Conservation (phyloP, 371 early-diverging fungal species). For the Actinomortierella ambigua region DNA sequence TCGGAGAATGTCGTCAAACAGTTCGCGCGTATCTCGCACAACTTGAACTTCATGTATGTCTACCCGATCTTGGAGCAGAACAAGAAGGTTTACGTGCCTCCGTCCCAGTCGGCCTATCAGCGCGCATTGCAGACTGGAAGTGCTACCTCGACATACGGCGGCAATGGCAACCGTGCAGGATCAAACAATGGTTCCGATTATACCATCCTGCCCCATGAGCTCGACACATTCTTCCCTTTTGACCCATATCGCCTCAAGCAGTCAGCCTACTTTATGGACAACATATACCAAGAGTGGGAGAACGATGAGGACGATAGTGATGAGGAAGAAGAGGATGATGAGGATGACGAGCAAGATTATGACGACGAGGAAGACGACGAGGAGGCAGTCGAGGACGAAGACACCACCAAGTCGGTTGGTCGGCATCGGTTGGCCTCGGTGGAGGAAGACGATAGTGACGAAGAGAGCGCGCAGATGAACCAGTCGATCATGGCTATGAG, state of each 20-base stretch:
- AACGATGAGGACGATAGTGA: constrained; percentile 39
- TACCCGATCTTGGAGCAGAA: constrained; percentile 78
- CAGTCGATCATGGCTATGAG: constrained; percentile 65
- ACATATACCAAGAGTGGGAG: constrained; percentile 73
- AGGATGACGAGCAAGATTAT: constrained; percentile 8
- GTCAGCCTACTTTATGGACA: constrained; percentile 63
- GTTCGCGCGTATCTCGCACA: constrained; percentile 81
- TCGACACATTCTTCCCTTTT: constrained; percentile 94
- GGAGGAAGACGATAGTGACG: constrained; percentile 50
- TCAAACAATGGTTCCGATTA: background rate
- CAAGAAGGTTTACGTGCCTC: constrained; percentile 51
- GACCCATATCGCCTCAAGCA: constrained; percentile 86
- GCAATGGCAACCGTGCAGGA: constrained; percentile 9
- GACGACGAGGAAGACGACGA: constrained; percentile 50
- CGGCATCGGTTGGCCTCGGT: constrained; percentile 18
- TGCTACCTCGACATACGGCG: constrained; percentile 16
- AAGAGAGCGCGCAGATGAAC: constrained; percentile 47
- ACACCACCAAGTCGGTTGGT: constrained; percentile 16
- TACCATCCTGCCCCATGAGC: constrained; percentile 48
- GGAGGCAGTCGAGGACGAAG: constrained; percentile 52
- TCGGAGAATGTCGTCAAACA: constrained; percentile 80
- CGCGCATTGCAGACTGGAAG: constrained; percentile 2
- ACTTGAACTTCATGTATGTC: constrained; percentile 85
- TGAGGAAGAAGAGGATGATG: constrained; percentile 50
- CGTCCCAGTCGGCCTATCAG: constrained; percentile 20